Evolutionary conservation across 257 asterid species (phyloP).

Genomic region (Echium plantagineum): DNA sequence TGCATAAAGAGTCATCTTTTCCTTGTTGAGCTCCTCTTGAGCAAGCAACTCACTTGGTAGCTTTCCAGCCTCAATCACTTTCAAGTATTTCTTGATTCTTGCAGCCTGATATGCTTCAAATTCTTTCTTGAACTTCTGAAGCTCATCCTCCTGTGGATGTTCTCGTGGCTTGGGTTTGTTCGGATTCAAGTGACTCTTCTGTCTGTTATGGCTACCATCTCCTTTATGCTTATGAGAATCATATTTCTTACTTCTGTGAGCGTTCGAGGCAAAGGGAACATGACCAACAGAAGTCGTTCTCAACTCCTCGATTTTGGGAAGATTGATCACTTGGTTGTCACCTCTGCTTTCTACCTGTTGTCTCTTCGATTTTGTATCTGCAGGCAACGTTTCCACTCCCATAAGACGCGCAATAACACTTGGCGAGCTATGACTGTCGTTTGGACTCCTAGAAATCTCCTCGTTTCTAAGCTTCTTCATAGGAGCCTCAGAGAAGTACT

Average conservation of each 20-base stretch:
- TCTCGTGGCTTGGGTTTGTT: conserved; percentile 39
- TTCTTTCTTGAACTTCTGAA: conserved; percentile 88
- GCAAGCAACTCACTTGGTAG: conserved; percentile 61
- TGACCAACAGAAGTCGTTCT: conserved; percentile 27
- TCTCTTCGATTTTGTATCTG: conserved; percentile 35
- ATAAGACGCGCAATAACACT: conserved; percentile 94
- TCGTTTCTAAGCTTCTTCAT: conserved; percentile 58
- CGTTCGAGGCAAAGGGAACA: conserved; percentile 19
- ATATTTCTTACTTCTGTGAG: conserved; percentile 29
- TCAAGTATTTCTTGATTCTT: conserved; percentile 56
- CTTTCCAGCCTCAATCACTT: conserved; percentile 33
- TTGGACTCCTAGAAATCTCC: conserved; percentile 47
- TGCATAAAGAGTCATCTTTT: conserved; percentile 48
- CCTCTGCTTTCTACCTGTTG: conserved; percentile 22
- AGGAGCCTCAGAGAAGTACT: conserved; percentile 49
- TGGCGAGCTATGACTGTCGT: conserved; percentile 44
- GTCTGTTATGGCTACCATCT: conserved; percentile 36
- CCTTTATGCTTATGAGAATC: conserved; percentile 23
- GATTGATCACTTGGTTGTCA: conserved; percentile 23
- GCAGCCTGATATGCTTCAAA: conserved; percentile 90
- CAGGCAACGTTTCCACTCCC: conserved; percentile 83
- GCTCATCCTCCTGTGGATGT: conserved; percentile 97
- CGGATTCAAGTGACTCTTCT: conserved; percentile 4
- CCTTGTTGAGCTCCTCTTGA: conserved; percentile 67
- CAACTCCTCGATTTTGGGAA: conserved; percentile 19